A percentile compares a stretch with the other conserved stretches of the same genome.
Evolutionary conservation across 192 early-diverging fungal genomes (phyloP).

Genomic region (Coemansia sp.): DNA sequence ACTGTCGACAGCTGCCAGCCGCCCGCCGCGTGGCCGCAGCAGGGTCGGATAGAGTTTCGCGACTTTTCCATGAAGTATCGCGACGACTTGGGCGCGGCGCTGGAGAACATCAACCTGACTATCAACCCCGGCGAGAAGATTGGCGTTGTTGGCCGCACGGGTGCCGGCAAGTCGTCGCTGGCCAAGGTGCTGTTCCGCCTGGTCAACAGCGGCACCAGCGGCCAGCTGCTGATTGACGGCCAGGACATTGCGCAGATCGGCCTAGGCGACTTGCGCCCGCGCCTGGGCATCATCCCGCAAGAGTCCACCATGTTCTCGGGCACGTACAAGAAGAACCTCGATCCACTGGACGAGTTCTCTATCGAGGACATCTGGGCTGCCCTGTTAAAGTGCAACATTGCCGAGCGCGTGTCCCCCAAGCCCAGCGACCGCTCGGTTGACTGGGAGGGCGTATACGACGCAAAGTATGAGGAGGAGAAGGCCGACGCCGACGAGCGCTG

Average conservation of each 20-base stretch:
- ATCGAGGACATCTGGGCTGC: conserved; percentile 69
- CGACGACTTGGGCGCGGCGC: conserved; percentile 23
- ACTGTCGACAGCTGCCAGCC: conserved; percentile 54
- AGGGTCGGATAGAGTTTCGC: conserved; percentile 56
- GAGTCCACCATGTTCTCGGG: conserved; percentile 67
- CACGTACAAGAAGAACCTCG: conserved; percentile 73
- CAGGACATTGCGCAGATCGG: conserved; percentile 63
- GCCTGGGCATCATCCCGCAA: conserved; percentile 67
- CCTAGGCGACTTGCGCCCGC: conserved; percentile 39
- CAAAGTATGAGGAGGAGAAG: neutral
- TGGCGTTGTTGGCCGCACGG: conserved; percentile 65
- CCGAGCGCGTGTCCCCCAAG: neutral
- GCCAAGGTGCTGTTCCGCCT: conserved; percentile 70
- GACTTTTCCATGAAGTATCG: conserved; percentile 60
- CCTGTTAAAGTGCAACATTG: conserved; percentile 37
- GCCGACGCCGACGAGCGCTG: conserved; percentile 2
- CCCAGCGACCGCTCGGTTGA: neutral
- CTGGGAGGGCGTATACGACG: neutral
- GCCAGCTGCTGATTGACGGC: conserved; percentile 68
- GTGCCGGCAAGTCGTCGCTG: conserved; percentile 77
- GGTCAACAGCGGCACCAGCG: conserved; percentile 47
- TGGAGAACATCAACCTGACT: conserved; percentile 29
- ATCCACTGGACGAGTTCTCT: conserved; percentile 66
- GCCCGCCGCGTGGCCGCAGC: conserved; percentile 57
- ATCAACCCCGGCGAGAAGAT: conserved; percentile 53